Percentiles rank a stretch among this genome's conserved stretches.
Conservation (phyloP, 1,284 basidiomycete species). For the Sporisorium sorghi region DNA sequence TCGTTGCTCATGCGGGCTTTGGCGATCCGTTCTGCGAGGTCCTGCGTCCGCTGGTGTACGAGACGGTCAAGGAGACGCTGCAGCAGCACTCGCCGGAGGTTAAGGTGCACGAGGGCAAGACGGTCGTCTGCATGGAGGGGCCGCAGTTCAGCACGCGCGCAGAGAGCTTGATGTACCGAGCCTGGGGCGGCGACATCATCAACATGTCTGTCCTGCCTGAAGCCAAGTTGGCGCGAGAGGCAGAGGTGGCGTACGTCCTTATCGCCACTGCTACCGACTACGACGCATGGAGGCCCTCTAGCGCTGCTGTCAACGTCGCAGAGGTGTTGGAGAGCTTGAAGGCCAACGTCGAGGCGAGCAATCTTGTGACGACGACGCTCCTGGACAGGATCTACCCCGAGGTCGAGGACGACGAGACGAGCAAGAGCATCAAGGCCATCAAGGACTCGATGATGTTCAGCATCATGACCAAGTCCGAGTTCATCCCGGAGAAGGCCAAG, state of each 20-base stretch:
- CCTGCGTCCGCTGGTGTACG: conserved; percentile 56
- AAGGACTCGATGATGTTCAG: conserved; percentile 60
- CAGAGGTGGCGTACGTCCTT: conserved; percentile 77
- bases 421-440: conserved; percentile 36
- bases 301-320: conserved; percentile 84
- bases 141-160: conserved; percentile 92
- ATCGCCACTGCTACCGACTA: conserved; percentile 70
- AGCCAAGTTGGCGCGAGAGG: conserved; percentile 93
- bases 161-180: conserved; percentile 92
- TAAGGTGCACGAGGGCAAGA: conserved; percentile 78
- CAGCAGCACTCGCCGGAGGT: conserved; percentile 35
- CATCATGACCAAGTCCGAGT: conserved; percentile 80
- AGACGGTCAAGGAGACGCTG: conserved; percentile 47
- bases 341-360: conserved; percentile 84
- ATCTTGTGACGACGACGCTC: conserved; percentile 77
- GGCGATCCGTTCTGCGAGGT: conserved; percentile 75
- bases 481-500: conserved; percentile 77
- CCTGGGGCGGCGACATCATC: conserved; percentile 78
- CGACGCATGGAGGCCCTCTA: conserved; percentile 75
- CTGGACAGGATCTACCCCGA: conserved; percentile 79
- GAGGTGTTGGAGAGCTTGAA: conserved; percentile 89
- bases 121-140: conserved; percentile 96
- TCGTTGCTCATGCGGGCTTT: conserved; percentile 93
- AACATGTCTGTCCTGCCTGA: conserved; percentile 93
- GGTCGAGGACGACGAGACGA: conserved; percentile 56